Evolutionary conservation across 345 rosid genomes (phyloP), one percentile per base, ranked within the genome.

Genomic region (Eutrema japonicum): DNA sequence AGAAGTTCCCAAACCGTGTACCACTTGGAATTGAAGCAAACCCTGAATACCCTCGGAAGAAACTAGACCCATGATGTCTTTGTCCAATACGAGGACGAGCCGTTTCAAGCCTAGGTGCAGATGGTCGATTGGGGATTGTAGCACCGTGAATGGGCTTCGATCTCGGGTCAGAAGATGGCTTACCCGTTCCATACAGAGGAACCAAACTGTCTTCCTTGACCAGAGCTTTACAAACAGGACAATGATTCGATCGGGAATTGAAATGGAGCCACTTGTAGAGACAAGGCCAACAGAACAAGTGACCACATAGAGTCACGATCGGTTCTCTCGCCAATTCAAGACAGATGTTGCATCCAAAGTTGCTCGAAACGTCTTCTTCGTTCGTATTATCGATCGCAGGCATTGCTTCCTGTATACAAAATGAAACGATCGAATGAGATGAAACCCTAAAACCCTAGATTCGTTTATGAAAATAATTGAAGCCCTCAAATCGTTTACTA

Each of bases 251-350:
- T 8, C 51, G 72, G 2, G 97, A 91, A 74, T 89, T 90, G 43
- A 74, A 54, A 22, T 87, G 89, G 16, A 92, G 90, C 98, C 98
- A 94, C 68, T 87, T 92, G 81, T 94, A 91, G 16, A 94, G 91
- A 77, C 98, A 94, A 16, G 98, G 98, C 98, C 98, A 94, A 68
- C 97, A 94, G 66, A 88, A 94, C 60, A 89, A 92, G 71, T 94
- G 98, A 42, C 98, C 98, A 45, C 98, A 94, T 54, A 88, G 74
- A 22, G 98, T 94, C 45, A 94, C 97, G 71, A 94, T 85, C 1
- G 98, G 98, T 67, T 94, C 96, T 78, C 81, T 93, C 36, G 97
- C 93, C 63, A 89, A 71, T 78, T 94, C 98, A 50, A 94, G 91
- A 84, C 97, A 94, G 32, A 94, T 92, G 66, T 94, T 94, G 86